phyloP scores from a whole-genome alignment of 1,139 yeast species.

The Debaryomycetaceae sp. region DNA sequence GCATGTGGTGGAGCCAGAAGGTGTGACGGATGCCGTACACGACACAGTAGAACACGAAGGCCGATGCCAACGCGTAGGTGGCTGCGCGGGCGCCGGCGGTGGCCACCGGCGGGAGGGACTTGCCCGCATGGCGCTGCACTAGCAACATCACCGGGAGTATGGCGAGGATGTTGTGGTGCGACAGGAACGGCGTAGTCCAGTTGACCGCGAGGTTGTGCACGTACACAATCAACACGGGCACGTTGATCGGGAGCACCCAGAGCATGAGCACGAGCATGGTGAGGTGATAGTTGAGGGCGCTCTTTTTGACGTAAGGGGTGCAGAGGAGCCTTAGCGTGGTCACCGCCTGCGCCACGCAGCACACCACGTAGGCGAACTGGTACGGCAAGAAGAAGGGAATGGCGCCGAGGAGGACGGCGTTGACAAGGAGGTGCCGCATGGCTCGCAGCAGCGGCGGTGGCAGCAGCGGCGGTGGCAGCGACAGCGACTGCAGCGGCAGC shows the following conservation, averaged over 20 bases:
- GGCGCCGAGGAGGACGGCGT: constrained; percentile 3
- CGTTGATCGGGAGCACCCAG: constrained; percentile 65
- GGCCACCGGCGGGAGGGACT: constrained; percentile 12
- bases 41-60: constrained; percentile 50
- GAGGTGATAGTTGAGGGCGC: constrained; percentile 45
- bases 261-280: constrained; percentile 55
- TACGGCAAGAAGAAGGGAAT: constrained; percentile 70
- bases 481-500: too few species aligned
- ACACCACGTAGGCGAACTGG: constrained; percentile 66
- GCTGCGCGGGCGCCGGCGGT: constrained; percentile 9
- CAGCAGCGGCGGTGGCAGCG: too few species aligned
- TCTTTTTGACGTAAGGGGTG: constrained; percentile 12
- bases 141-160: constrained; percentile 58
- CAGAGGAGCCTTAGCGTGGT: constrained; percentile 34
- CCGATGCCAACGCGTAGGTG: constrained; percentile 20
- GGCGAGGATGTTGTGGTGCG: constrained; percentile 70
- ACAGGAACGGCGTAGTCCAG: constrained; percentile 74
- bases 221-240: constrained; percentile 67
- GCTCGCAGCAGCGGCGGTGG: too few species aligned
- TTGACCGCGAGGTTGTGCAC: constrained; percentile 62
- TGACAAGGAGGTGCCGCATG: constrained; percentile 13
- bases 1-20: constrained; percentile 65
- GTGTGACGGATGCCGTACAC: constrained; percentile 67
- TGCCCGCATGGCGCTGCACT: constrained; percentile 34
- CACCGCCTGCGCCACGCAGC: constrained; percentile 49